Percentiles rank a stretch among this genome's conserved stretches.
These are phyloP conservation scores for Polyplosphaeria fusca DNA, from an alignment of 495 filamentous ascomycete genomes.

Conservation along the genomic window DNA sequence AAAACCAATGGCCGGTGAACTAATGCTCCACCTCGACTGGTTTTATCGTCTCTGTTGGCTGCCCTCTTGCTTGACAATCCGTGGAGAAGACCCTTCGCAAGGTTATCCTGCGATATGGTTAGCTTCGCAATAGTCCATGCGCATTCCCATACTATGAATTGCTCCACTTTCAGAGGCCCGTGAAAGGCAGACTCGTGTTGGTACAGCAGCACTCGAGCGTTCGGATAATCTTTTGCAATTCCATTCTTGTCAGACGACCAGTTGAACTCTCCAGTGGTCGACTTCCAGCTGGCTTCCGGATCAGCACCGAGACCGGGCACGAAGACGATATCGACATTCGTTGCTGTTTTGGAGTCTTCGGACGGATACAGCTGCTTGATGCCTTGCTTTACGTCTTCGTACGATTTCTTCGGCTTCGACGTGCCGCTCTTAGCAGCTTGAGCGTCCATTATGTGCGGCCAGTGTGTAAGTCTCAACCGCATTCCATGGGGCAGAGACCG, in stretches of 20 bases:
- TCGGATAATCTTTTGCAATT: conserved; percentile 5
- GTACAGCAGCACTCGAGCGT: conserved; percentile 1
- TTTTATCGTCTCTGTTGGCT: too few species aligned
- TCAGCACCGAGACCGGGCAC: conserved; percentile 7
- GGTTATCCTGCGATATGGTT: too few species aligned
- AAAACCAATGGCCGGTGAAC: conserved; percentile 6
- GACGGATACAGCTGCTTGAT: not conserved
- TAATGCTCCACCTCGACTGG: too few species aligned
- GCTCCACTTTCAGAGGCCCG: not conserved
- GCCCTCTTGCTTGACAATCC: not conserved
- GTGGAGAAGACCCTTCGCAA: not conserved
- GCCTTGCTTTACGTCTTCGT: not conserved
- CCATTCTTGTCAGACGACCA: conserved; percentile 2
- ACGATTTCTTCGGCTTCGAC: too few species aligned
- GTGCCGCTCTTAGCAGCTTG: too few species aligned
- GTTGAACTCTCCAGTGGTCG: not conserved
- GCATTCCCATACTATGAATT: too few species aligned
- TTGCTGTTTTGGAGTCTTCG: not conserved
- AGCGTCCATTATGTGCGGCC: too few species aligned
- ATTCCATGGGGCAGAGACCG: too few species aligned
- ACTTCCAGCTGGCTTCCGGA: not conserved
- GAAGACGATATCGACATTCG: not conserved
- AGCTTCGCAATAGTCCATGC: too few species aligned
- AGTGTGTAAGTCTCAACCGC: too few species aligned
- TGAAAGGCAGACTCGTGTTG: not conserved